Evolutionary conservation across 495 filamentous ascomycete genomes (phyloP).

Genomic region (Penicillium macrosclerotiorum): DNA sequence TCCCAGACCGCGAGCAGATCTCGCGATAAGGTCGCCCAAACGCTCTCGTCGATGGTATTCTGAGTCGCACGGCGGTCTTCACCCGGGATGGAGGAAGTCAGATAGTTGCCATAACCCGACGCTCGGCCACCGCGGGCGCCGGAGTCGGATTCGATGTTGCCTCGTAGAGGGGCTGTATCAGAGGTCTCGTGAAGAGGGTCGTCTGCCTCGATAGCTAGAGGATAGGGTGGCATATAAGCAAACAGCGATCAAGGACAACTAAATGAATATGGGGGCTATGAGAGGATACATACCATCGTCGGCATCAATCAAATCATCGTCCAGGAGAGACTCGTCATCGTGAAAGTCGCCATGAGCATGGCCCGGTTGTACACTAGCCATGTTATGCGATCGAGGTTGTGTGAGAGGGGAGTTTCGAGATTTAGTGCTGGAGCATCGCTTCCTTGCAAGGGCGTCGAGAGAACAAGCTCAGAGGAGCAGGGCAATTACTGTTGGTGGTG

Average conservation of each 20-base stretch:
- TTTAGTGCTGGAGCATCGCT: slow-evolving; percentile 15
- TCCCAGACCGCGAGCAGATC: slow-evolving; percentile 92
- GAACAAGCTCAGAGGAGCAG: slow-evolving; percentile 2
- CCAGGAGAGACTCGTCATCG: slow-evolving; percentile 67
- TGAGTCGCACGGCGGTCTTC: slow-evolving; percentile 90
- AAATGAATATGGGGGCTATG: neutral
- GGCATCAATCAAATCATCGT: slow-evolving; percentile 90
- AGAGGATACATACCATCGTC: slow-evolving; percentile 70
- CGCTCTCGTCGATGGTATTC: slow-evolving; percentile 95
- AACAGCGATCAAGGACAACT: neutral
- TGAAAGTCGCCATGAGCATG: slow-evolving; percentile 35
- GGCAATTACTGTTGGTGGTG: slow-evolving; percentile 22
- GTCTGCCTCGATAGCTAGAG: slow-evolving; percentile 79
- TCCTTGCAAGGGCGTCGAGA: slow-evolving; percentile 8
- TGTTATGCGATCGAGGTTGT: slow-evolving; percentile 24
- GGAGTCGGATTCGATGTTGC: slow-evolving; percentile 66
- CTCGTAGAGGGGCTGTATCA: slow-evolving; percentile 73
- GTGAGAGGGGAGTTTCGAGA: slow-evolving; percentile 1
- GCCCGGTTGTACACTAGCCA: slow-evolving; percentile 44
- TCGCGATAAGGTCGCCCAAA: slow-evolving; percentile 90
- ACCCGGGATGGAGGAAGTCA: slow-evolving; percentile 85
- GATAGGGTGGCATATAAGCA: slow-evolving; percentile 8
- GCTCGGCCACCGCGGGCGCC: slow-evolving; percentile 45
- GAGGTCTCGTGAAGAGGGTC: slow-evolving; percentile 73
- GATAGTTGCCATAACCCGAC: slow-evolving; percentile 54